Base-by-base conservation (phyloP, 345 rosid species). In the Excoecaria agallocha region DNA sequence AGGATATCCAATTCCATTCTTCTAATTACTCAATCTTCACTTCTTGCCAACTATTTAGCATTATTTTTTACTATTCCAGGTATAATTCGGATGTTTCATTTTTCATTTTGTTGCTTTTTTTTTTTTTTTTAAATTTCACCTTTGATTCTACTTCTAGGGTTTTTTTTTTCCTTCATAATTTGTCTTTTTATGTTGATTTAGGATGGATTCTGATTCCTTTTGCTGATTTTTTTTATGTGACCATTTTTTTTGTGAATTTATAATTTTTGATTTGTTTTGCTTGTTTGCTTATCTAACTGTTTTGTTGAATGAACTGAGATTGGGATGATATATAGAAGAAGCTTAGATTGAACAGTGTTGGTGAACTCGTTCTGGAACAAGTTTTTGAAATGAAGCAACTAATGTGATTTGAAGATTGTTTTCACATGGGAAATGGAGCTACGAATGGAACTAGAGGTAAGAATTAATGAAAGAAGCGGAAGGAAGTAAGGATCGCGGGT, bases 91-190 rank as follows among this genome's bases (percentile, higher is more conserved):
- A 16, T 13, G 10, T 43, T 11, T 20, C 22, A 66, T 65, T 74
- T 45, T 22, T 5, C 25, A 70, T 48, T 63, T 74, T 17, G 69
- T 24, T 71, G 64, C 63, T 46, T 60, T 12, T 49, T 37, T 70
- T 69, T 30, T 48, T 10, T n/a, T n/a, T 38, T 52, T 35, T 69
- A 12, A n/a, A 66, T 6, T 78, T 78, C 68, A 73, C 58, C 10
- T 63, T 79, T 80, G 85, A 79, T 87, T 87, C 55, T 66, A 57
- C 80, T 74, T 74, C 60, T 83, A 72, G 86, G 87, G 80, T 74
- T 82, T 68, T 12, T 62, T 64, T 78, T 62, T 66, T n/a, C n/a
- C 20, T 22, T 41, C 62, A 70, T 59, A 17, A 2, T 24, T 6
- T 49, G 20, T 56, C 39, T 58, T 78, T 45, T 55, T 5, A 19